Evolutionary conservation across 495 filamentous ascomycete species (phyloP).

Genomic region (Mycothermus thermophilus): DNA sequence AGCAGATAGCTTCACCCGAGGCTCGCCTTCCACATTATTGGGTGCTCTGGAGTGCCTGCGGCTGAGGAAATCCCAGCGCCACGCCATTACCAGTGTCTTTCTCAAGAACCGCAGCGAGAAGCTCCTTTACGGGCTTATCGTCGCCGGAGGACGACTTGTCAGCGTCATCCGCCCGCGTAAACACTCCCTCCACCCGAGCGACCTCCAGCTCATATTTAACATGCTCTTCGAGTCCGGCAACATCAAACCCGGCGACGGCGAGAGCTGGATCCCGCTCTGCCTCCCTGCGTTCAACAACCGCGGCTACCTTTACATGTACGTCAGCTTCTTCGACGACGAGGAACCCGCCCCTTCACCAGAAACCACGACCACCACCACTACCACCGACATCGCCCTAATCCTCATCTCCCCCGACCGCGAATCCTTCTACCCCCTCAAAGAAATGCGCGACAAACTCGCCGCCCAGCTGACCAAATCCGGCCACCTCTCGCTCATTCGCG

Average conservation of each 20-base stretch:
- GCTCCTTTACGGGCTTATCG: conserved; percentile 85
- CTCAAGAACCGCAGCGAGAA: conserved; percentile 58
- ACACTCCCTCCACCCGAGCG: conserved; percentile 89
- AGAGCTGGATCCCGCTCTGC: conserved; percentile 96
- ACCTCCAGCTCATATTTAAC: conserved; percentile 93
- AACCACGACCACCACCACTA: conserved; percentile 12
- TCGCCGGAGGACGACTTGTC: conserved; percentile 86
- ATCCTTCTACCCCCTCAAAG: conserved; percentile 75
- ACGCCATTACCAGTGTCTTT: conserved; percentile 73
- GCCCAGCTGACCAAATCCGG: conserved; percentile 61
- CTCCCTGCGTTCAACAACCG: conserved; percentile 94
- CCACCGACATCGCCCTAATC: conserved; percentile 63
- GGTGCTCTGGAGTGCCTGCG: conserved; percentile 84
- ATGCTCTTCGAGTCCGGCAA: conserved; percentile 96
- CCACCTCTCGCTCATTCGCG: conserved; percentile 57
- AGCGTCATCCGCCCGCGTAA: conserved; percentile 88
- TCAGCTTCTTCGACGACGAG: conserved; percentile 60
- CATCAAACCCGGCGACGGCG: conserved; percentile 72
- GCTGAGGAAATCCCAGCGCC: conserved; percentile 74
- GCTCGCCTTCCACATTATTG: conserved; percentile 76
- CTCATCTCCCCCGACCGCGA: conserved; percentile 89
- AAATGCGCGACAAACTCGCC: conserved; percentile 72
- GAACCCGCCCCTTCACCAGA: conserved; percentile 12
- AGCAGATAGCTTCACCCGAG: conserved; percentile 85
- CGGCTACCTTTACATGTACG: conserved; percentile 98